These are phyloP conservation scores for Thelonectria rubi DNA, from an alignment of 2,329 filamentous ascomycete genomes.

Conservation along the genomic window DNA sequence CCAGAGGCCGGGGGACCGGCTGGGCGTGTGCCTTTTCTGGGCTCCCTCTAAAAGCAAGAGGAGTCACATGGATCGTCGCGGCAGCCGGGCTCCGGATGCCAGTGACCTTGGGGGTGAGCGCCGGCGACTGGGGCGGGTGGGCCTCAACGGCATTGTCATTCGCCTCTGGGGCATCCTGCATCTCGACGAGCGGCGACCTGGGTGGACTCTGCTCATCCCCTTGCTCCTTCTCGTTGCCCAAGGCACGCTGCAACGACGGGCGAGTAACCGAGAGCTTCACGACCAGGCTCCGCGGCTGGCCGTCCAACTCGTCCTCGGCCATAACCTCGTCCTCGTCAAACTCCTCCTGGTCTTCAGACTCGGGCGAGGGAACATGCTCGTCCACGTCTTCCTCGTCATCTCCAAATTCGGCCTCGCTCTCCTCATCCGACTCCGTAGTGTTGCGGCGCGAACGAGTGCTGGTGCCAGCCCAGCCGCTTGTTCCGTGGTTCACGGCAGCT, in stretches of 20 bases:
- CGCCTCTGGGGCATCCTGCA: constrained; percentile 38
- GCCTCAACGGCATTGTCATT: constrained; percentile 6
- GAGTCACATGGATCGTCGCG: constrained; percentile 50
- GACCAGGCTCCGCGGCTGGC: constrained; percentile 69
- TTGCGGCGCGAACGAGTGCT: constrained; percentile 47
- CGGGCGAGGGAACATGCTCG: constrained; percentile 69
- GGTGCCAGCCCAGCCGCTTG: constrained; percentile 57
- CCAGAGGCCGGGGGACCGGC: constrained; percentile 43
- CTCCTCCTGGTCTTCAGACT: constrained; percentile 67
- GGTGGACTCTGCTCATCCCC: constrained; percentile 24
- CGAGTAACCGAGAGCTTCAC: constrained; percentile 73
- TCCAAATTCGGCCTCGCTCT: constrained; percentile 77
- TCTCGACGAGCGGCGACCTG: constrained; percentile 35
- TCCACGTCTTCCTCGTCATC: constrained; percentile 78
- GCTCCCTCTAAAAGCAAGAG: constrained; percentile 68
- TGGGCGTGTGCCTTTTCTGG: constrained; percentile 63
- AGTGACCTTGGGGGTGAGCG: constrained; percentile 14
- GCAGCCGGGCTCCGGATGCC: constrained; percentile 42
- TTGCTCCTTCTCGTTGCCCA: constrained; percentile 39
- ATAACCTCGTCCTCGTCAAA: constrained; percentile 66
- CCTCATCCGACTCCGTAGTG: constrained; percentile 68
- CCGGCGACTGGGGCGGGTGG: constrained; percentile 24
- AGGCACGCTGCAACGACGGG: constrained; percentile 49
- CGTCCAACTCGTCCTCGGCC: constrained; percentile 62
- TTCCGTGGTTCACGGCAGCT: constrained; percentile 58